Base-by-base conservation (phyloP, 139 green algal genomes). In the Penium margaritaceum region DNA sequence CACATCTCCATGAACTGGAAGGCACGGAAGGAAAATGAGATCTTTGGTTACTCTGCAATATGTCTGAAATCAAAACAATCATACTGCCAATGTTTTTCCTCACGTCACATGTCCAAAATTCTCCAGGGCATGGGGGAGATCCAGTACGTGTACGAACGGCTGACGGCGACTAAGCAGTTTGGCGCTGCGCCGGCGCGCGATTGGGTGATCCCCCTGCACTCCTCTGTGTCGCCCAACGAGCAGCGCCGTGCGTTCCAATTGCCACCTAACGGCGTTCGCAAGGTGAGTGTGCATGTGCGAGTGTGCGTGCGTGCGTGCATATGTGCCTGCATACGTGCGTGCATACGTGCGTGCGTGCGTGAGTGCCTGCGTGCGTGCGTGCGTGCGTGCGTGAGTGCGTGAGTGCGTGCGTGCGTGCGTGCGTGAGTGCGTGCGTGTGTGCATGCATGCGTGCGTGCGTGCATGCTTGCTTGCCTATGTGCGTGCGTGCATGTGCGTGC, bases 181-280 rank as follows among this genome's bases (percentile, higher is more conserved):
- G 73, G 73, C 1, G 33, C 17, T 24, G 17, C 17, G 5, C 46
- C 24, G 7, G 30, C 2, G 7, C 24, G 34, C 24, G 27, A 64
- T 24, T 64, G 55, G 32, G 65, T 96, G 30, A 71, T 96, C 77
- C 90, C 92, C 1, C 87, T 97, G 71, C 91, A 97, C 76, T 92
- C 90, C 32, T 84, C 83, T 1, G 82, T 97, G 53, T 86, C 91
- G 1, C 76, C 89, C 2, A 55, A 46, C 0, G 84, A 93, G 51
- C 90, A 96, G 85, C 64, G 46, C 33, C 24, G 34, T 17, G 83
- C 88, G 2, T 80, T 81, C 54, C 57, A 58, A 4, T 17, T 29
- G 24, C 78, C 81, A 15, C 81, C 81, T 15, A 2, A 35, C 27
- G 71, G 78, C 17, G 33, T 85, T 21, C 68, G 78, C 29, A 96